phyloP scores from a whole-genome alignment of 306 rosid genomes.

The Luffa aegyptiaca region DNA sequence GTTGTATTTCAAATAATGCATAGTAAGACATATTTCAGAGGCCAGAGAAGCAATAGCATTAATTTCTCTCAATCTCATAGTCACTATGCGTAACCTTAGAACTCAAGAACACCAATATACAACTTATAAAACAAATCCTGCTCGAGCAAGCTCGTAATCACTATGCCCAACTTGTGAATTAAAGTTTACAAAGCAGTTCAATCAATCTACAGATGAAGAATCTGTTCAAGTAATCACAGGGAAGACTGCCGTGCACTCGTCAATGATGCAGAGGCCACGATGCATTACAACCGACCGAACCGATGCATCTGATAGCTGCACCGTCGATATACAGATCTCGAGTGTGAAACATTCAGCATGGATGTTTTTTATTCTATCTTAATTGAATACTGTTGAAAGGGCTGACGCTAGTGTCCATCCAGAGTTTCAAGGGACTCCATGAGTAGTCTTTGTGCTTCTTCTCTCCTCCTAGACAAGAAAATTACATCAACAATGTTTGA shows the following conservation, averaged over 20 bases:
- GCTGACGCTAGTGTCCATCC: constrained; percentile 30
- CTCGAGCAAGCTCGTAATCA: not conserved
- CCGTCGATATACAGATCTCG: not conserved
- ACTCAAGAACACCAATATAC: not conserved
- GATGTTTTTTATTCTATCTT: not conserved
- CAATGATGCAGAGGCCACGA: not conserved
- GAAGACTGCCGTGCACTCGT: no score
- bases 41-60: not conserved
- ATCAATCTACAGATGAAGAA: not conserved
- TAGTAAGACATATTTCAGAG: not conserved
- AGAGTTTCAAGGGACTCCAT: constrained; percentile 63
- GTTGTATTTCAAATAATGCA: not conserved
- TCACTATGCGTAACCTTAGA: not conserved
- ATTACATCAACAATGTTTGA: not conserved
- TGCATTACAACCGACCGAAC: not conserved
- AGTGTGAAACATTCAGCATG: not conserved
- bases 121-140: not conserved
- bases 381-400: not conserved
- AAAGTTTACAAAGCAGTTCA: not conserved
- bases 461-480: constrained; percentile 60
- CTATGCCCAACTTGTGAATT: not conserved
- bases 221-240: not conserved
- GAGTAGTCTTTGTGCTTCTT: constrained; percentile 66
- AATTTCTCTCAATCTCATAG: not conserved
- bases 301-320: not conserved